Conservation (phyloP, 208 protist genomes). For the Blastocrithidia nonstop region DNA sequence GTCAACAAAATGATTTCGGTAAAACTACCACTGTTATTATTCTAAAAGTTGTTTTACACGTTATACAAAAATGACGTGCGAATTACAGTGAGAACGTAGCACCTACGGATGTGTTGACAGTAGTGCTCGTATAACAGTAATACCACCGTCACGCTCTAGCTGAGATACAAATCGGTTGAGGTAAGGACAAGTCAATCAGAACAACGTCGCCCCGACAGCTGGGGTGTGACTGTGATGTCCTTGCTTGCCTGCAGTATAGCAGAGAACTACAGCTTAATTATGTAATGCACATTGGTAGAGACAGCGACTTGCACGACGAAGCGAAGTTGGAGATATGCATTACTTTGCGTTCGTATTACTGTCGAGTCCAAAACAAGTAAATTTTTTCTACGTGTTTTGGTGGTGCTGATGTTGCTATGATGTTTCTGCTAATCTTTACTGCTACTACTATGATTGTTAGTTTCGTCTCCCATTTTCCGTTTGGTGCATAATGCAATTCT, state of each 20-base stretch:
- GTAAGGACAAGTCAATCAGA: constrained; percentile 74
- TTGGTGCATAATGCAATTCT: too few species aligned
- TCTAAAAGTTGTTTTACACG: constrained; percentile 24
- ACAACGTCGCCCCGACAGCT: constrained; percentile 61
- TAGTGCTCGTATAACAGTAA: constrained; percentile 13
- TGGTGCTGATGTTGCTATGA: too few species aligned
- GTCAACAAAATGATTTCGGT: constrained; percentile 33
- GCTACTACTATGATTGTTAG: too few species aligned
- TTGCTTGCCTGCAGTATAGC: constrained; percentile 60
- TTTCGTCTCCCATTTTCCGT: too few species aligned
- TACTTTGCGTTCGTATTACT: too few species aligned
- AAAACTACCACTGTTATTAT: constrained; percentile 49
- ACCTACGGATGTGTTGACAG: constrained; percentile 12
- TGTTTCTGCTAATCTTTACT: too few species aligned
- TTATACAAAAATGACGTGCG: constrained; percentile 28
- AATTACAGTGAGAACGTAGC: constrained; percentile 19
- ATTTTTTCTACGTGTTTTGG: too few species aligned
- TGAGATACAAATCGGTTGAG: constrained; percentile 67
- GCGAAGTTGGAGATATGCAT: too few species aligned
- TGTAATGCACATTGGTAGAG: constrained; percentile 43
- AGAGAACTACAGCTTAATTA: constrained; percentile 39
- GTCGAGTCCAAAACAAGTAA: too few species aligned
- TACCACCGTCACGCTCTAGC: constrained; percentile 39
- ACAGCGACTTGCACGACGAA: constrained; percentile 40
- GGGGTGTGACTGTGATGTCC: constrained; percentile 44